A percentile compares a stretch with the other conserved stretches of the same genome.
Conservation (phyloP, 768 basidiomycete species). For the Hygrophorus russula region DNA sequence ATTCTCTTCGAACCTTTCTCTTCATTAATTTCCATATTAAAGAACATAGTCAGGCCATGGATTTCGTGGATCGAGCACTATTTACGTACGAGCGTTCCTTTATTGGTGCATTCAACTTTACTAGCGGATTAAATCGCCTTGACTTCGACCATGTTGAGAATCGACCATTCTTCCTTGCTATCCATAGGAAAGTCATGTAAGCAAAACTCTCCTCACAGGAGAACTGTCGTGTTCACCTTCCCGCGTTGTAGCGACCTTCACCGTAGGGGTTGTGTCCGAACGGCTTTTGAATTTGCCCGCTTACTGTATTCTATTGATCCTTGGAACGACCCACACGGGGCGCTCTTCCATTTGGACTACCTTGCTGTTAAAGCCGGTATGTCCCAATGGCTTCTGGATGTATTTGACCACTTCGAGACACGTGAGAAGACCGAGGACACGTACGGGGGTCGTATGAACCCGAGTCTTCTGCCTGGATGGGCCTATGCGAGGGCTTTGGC, state of each 20-base stretch:
- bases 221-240: not conserved
- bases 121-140: slow-evolving; percentile 68
- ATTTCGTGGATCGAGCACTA: slow-evolving; percentile 85
- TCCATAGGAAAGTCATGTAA: slow-evolving; percentile 76
- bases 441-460: slow-evolving; percentile 26
- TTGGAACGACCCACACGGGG: slow-evolving; percentile 80
- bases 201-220: slow-evolving; percentile 14
- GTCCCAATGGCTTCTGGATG: slow-evolving; percentile 67
- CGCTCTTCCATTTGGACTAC: slow-evolving; percentile 74
- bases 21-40: not conserved
- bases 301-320: slow-evolving; percentile 81
- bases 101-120: slow-evolving; percentile 77
- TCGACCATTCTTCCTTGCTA: slow-evolving; percentile 80
- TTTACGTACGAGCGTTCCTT: slow-evolving; percentile 91
- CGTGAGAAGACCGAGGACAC: slow-evolving; percentile 9
- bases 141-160: slow-evolving; percentile 91
- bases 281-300: slow-evolving; percentile 87
- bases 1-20: not conserved
- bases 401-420: slow-evolving; percentile 39
- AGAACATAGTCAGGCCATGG: slow-evolving; percentile 80
- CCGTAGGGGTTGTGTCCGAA: slow-evolving; percentile 80
- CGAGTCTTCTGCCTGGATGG: slow-evolving; percentile 68
- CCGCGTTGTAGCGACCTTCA: slow-evolving; percentile 56
- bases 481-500: slow-evolving; percentile 62
- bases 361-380: slow-evolving; percentile 75